Base-by-base conservation (phyloP, 2,329 filamentous ascomycete species). In the Juglanconis oblonga region DNA sequence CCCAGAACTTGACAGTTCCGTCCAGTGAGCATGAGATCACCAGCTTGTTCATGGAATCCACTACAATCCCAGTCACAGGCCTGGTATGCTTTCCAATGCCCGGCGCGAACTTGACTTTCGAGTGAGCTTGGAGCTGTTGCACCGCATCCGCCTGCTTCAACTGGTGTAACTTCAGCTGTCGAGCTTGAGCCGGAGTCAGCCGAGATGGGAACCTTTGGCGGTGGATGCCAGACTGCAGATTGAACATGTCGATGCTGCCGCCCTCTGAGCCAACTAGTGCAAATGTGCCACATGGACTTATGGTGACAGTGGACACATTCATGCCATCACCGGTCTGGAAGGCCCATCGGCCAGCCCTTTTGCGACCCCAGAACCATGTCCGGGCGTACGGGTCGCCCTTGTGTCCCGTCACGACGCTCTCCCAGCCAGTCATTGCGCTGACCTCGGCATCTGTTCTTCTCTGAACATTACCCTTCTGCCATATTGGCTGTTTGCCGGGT, bases 321-420 rank as follows among this genome's bases (percentile, higher is more conserved):
- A 86, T 84, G 17, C 85, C 85, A 74, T 99, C 95, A 45, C 89
- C 85, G 0, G 93, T 97, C 65, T 90, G 87, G 67, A 99, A 91
- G 0, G 90, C 89, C 95, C 95, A 99, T 64, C 95, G 84, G 10
- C 95, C 95, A 52, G 95, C 93, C 68, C 89, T 87, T 75, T 96
- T 97, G 59, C 92, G 88, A 5, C 94, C 95, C 93, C 95, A 98
- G 76, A 97, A 97, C 95, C 95, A 99, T 1, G 95, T 98, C 56
- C 95, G 86, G 17, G 92, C 95, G 70, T 85, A 90, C 49, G 87
- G 83, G 69, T 98, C 94, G 55, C 89, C 86, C 69, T 88, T 88
- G 71, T 99, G 96, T 9, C 92, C 94, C 4, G 95, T 99, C 2
- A 99, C 86, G 6, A 99, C 87, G 70, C 94, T 97, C 74, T 99